phyloP scores from a whole-genome alignment of 306 rosid species.

The Canavalia ensiformis region DNA sequence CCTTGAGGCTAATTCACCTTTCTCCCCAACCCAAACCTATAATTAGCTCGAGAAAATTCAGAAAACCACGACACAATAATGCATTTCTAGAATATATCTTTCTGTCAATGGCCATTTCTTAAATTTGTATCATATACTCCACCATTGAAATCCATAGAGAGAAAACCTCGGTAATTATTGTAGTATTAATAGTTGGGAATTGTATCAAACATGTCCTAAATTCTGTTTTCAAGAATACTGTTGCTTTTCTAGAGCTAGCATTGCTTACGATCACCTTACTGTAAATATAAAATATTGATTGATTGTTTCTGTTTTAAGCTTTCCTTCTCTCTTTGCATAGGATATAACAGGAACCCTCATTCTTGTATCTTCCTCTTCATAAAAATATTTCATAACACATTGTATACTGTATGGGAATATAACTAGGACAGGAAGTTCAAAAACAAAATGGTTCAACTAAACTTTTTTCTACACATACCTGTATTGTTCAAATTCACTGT shows the following conservation, averaged over 20 bases:
- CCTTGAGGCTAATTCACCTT: neutral
- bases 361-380: slow-evolving; percentile 31
- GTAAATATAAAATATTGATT: neutral
- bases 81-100: neutral
- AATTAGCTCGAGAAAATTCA: slow-evolving; percentile 21
- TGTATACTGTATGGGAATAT: neutral
- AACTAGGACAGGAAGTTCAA: slow-evolving; percentile 5
- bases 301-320: neutral
- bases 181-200: slow-evolving; percentile 9
- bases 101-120: neutral
- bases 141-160: neutral
- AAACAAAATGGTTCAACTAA: slow-evolving; percentile 24
- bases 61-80: neutral
- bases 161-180: neutral
- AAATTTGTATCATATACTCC: neutral
- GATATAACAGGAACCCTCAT: neutral
- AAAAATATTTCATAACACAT: neutral
- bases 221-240: slow-evolving; percentile 11
- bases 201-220: slow-evolving; percentile 21
- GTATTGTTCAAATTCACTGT: slow-evolving; percentile 47
- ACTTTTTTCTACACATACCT: slow-evolving; percentile 55
- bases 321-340: neutral
- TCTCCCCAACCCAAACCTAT: neutral
- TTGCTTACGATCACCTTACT: slow-evolving; percentile 9
- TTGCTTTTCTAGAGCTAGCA: slow-evolving; percentile 19